Evolutionary conservation across 176 grass and related monocot species (phyloP), one percentile per base, ranked within the genome.

Genomic region (Triticum timopheevii): DNA sequence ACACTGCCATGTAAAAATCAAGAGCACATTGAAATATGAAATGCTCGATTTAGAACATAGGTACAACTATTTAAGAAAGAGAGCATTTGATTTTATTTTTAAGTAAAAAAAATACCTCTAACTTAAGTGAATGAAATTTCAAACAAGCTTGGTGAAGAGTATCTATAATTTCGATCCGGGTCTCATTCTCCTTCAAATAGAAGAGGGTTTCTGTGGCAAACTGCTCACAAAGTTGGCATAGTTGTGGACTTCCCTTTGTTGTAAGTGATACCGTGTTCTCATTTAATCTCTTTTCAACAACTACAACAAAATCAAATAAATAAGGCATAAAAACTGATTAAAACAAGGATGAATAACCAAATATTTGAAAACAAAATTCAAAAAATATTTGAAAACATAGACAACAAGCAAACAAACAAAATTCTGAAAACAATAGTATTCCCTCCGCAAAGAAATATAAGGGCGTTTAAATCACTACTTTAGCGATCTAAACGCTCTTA

Each of bases 141-240:
- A 82, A 91, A 81, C 95, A 97, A 69, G 82, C 88, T 70, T 87
- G 81, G 80, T 91, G 84, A 87, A 97, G 88, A 79, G 71, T 76
- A 58, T 50, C 35, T 17, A 88, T 70, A 6, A 97, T 94, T 83
- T 97, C 88, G 22, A 36, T 34, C 73, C 91, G 86, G 5, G 92
- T 94, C 87, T 94, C 83, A 74, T 97, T 94, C 79, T 94, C 85
- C 5, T 86, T 89, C 74, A 97, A 40, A 82, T 94, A 89, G 69
- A 79, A 78, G 28, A 93, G 78, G 3, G 87, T 86, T 84, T 94
- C 92, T 52, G 86, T 82, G 45, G 95, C 86, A 84, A 87, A 89
- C 69, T 91, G 70, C 75, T 94, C 88, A 67, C 95, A 97, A 75
- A 86, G 79, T 81, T 88, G 70, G 82, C 95, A 97, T 12, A 84